Conservation (phyloP, 2,329 filamentous ascomycete genomes). For the Geosmithia morbida region DNA sequence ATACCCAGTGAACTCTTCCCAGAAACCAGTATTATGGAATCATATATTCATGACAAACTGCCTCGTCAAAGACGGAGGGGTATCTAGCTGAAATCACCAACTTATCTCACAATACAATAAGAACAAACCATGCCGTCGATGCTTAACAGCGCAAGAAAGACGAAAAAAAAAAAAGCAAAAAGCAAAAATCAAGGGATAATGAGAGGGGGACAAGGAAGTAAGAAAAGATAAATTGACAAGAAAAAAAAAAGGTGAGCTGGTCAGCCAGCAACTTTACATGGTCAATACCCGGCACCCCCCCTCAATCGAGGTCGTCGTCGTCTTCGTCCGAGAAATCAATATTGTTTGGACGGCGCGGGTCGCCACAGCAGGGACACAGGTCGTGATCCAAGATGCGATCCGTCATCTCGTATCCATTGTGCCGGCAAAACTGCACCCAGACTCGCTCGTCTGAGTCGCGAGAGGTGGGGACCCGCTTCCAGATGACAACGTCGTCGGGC, state of each 20-base stretch:
- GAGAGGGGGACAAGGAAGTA: no score
- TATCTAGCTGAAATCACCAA: background rate
- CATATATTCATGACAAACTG: background rate
- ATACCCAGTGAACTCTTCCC: background rate
- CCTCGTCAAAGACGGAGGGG: background rate
- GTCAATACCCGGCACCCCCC: no score
- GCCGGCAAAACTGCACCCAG: slow-evolving; percentile 33
- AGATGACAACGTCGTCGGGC: slow-evolving; percentile 30
- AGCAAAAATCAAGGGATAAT: background rate
- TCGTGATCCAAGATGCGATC: slow-evolving; percentile 20
- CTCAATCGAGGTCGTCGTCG: slow-evolving; percentile 30
- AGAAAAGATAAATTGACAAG: background rate
- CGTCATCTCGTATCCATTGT: slow-evolving; percentile 19
- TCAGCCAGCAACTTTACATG: no score
- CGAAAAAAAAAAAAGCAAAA: background rate
- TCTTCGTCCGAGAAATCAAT: slow-evolving; percentile 8
- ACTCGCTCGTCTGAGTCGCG: slow-evolving; percentile 23
- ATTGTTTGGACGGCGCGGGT: slow-evolving; percentile 18
- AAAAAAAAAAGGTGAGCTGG: background rate
- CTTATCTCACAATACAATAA: background rate
- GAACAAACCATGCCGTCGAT: background rate
- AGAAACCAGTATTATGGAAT: background rate
- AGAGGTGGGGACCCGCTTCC: slow-evolving; percentile 31
- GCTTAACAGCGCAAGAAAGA: background rate
- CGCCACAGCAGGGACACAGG: slow-evolving; percentile 24